Evolutionary conservation across 2,329 filamentous ascomycete genomes (phyloP).

Genomic region (Didymellaceae sp.): DNA sequence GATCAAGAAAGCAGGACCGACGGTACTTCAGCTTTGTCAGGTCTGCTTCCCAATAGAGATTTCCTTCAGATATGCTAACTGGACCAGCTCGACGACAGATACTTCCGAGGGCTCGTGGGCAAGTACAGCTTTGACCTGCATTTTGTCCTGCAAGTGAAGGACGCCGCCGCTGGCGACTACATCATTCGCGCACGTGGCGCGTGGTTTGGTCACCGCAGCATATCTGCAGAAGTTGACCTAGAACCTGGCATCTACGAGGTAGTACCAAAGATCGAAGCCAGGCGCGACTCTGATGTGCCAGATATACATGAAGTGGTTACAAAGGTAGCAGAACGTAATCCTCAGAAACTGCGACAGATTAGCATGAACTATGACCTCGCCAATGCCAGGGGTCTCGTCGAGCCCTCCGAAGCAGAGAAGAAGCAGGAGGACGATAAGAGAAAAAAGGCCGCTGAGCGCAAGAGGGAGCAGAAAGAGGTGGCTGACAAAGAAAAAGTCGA

Average conservation of each 20-base stretch:
- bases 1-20: slow-evolving; percentile 58
- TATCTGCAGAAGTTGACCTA: slow-evolving; percentile 77
- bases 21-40: slow-evolving; percentile 66
- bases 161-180: slow-evolving; percentile 56
- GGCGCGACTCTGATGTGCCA: slow-evolving; percentile 55
- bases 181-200: slow-evolving; percentile 60
- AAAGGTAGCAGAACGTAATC: slow-evolving; percentile 39
- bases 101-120: slow-evolving; percentile 63
- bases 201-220: slow-evolving; percentile 69
- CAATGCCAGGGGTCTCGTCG: slow-evolving; percentile 66
- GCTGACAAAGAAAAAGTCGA: slow-evolving; percentile 42
- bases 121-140: slow-evolving; percentile 64
- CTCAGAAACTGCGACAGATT: slow-evolving; percentile 66
- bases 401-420: slow-evolving; percentile 56
- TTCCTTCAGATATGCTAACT: slow-evolving; percentile 40
- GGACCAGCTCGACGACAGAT: slow-evolving; percentile 62
- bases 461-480: slow-evolving; percentile 36
- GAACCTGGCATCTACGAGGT: slow-evolving; percentile 76
- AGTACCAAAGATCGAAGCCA: slow-evolving; percentile 73
- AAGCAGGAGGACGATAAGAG: slow-evolving; percentile 49
- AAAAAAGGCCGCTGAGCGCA: slow-evolving; percentile 42
- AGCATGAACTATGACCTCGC: slow-evolving; percentile 74
- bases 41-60: slow-evolving; percentile 50
- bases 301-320: slow-evolving; percentile 70
- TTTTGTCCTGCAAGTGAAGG: slow-evolving; percentile 63